phyloP scores from a whole-genome alignment of 495 filamentous ascomycete genomes.

The Saxispiralis lemnorum region DNA sequence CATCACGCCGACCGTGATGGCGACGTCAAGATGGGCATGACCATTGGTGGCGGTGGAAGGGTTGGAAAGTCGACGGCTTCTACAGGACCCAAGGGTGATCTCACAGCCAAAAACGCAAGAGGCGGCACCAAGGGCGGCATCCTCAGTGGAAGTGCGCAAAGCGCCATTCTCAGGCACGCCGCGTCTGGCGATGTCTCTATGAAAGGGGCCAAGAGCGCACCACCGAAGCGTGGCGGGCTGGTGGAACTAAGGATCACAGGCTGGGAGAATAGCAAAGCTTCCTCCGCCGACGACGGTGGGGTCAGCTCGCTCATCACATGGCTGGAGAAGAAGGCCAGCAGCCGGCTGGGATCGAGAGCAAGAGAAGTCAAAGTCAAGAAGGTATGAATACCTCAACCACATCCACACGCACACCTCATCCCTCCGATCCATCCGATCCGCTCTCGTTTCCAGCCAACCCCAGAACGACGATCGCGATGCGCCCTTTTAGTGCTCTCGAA shows the following conservation, averaged over 20 bases:
- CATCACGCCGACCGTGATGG: conserved; percentile 56
- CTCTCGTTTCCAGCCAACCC: conserved; percentile 40
- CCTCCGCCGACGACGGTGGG: conserved; percentile 50
- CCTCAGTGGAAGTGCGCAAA: conserved; percentile 7
- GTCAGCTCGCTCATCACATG: conserved; percentile 53
- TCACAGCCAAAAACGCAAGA: not conserved
- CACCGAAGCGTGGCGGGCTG: conserved; percentile 3
- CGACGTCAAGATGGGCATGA: conserved; percentile 60
- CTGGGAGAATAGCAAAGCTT: conserved; percentile 59
- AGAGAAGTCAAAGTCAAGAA: conserved; percentile 54
- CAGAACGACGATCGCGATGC: conserved; percentile 36
- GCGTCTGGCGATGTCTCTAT: conserved; percentile 10
- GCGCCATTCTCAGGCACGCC: conserved; percentile 11
- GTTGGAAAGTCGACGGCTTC: conserved; percentile 6
- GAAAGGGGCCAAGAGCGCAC: conserved; percentile 1
- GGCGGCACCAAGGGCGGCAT: conserved; percentile 1
- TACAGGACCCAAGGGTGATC: not conserved
- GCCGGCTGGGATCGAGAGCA: conserved; percentile 32
- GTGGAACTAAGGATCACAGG: conserved; percentile 41
- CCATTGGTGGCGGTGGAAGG: conserved; percentile 27
- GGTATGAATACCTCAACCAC: conserved; percentile 37
- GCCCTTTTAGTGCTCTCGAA: not conserved
- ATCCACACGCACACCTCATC: no score
- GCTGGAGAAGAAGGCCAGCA: conserved; percentile 59
- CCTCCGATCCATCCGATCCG: conserved; percentile 29